Evolutionary conservation across 306 rosid species (phyloP), one percentile per base, ranked within the genome.

Genomic region (Rosa rugosa): DNA sequence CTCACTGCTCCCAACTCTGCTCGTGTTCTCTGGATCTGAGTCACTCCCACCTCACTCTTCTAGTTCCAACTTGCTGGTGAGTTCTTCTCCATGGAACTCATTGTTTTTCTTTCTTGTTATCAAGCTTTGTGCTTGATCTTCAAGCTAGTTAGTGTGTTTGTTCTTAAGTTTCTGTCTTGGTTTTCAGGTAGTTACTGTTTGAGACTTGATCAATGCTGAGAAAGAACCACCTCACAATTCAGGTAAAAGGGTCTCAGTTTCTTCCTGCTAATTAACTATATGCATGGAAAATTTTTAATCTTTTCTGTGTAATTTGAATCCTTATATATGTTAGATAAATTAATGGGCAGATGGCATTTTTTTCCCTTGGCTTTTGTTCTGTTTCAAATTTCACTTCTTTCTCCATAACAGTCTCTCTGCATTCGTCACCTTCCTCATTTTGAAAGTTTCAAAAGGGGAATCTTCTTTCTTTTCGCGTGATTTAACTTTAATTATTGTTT

Each of bases 21-120:
- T 76, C 80, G 53, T 57, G 73, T 72, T 72, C 71, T 34, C 51
- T 85, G 92, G 90, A 85, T 92, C 90, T 88, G 81, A 82, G 74
- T 80, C 81, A 82, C 85, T 83, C 25, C 1, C 47, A 50, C 73
- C 82, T 77, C 77, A 65, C 73, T 75, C 70, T 77, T 75, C 80
- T 78, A 42, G 71, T 72, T 66, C 2, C 71, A 67, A 67, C 71
- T 67, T 80, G 62, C 67, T 9, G 47, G 53, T 65, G 11, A 23
- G 63, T 53, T 2, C 23, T 65, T 60, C n/a, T 66, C 80, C 80
- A 57, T 73, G 12, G 68, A 76, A 73, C 57, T 36, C 50, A 18
- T 40, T 64, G 41, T 20, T 78, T 73, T 16, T 27, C 42, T 31
- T 63, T 72, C 25, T 81, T 72, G 81, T 71, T 77, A 73, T 57